Evolutionary conservation across 2,329 filamentous ascomycete genomes (phyloP), one percentile per base, ranked within the genome.

Genomic region (Zymoseptoria ardabiliae): DNA sequence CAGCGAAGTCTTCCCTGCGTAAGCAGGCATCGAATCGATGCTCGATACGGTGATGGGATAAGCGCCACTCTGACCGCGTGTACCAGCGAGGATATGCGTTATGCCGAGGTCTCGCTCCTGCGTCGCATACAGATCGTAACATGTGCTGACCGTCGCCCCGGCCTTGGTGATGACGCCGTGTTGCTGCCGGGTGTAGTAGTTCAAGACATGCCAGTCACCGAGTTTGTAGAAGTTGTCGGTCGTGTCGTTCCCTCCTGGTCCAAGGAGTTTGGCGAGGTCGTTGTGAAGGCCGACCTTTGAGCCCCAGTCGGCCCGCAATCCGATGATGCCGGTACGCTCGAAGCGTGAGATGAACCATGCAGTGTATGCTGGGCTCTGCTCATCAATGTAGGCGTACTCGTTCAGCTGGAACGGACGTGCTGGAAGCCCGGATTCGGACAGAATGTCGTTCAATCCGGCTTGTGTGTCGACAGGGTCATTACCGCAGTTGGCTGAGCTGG

Each of bases 91-190:
- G 22, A 54, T 35, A 28, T 54, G 52, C 8, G 22, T 30, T 1
- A 35, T n/a, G 10, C 52, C 52, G 17, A 20, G 8, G 17, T 54
- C 52, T 10, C 52, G 52, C 52, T 54, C 52, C 8, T 54, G 52
- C 17, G 52, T 54, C 10, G n/a, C 52, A 41, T 54, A 54, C 28
- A 54, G 7, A n/a, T 54, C 52, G 52, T 54, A 54, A n/a, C 52
- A 54, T 13, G 52, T 54, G 52, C 52, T 54, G 19, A 54, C 52
- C 3, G 52, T 54, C 10, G 52, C 52, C 10, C 52, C 52, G 3
- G 52, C 52, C 19, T 22, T 19, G 13, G 52, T 54, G 28, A 30
- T 30, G 23, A 54, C 52, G 19, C 52, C 52, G 11, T 30, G 20
- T 21, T 54, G 52, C 19, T 19, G 20, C 28, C 35, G 52, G n/a